Conservation (phyloP, 1,139 yeast genomes). For the Taiozyma sp. region DNA sequence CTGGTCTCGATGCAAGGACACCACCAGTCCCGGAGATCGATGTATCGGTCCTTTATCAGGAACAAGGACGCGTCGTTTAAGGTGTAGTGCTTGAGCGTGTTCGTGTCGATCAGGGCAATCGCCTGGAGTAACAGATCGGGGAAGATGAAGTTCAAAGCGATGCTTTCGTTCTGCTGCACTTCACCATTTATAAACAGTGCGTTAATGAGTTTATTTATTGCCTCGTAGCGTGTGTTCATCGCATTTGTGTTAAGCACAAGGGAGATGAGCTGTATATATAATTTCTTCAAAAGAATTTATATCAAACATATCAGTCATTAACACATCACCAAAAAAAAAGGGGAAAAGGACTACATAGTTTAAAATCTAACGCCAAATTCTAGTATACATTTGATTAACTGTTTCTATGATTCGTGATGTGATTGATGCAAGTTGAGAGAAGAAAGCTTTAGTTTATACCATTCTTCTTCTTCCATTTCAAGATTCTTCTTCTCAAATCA, state of each 20-base stretch:
- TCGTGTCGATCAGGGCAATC: not conserved
- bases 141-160: conserved; percentile 5
- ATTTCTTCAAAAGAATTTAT: too few relatives aligned
- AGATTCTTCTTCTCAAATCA: conserved; percentile 65
- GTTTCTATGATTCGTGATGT: not conserved
- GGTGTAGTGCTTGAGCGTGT: not conserved
- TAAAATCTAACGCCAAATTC: not conserved
- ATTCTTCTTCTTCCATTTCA: conserved; percentile 58
- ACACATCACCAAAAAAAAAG: too few relatives aligned
- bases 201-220: too few relatives aligned
- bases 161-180: not conserved
- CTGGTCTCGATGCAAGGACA: not conserved
- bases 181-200: not conserved
- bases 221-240: too few relatives aligned
- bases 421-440: not conserved
- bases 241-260: too few relatives aligned
- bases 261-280: too few relatives aligned
- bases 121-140: not conserved
- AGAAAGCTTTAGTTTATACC: conserved; percentile 15
- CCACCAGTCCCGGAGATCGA: not conserved
- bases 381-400: not conserved
- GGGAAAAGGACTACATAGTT: too few relatives aligned
- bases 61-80: not conserved
- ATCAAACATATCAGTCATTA: too few relatives aligned
- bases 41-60: not conserved